Percentiles rank a stretch among this genome's conserved stretches.
phyloP scores from a whole-genome alignment of 345 rosid genomes.

The Ceriops zippeliana region DNA sequence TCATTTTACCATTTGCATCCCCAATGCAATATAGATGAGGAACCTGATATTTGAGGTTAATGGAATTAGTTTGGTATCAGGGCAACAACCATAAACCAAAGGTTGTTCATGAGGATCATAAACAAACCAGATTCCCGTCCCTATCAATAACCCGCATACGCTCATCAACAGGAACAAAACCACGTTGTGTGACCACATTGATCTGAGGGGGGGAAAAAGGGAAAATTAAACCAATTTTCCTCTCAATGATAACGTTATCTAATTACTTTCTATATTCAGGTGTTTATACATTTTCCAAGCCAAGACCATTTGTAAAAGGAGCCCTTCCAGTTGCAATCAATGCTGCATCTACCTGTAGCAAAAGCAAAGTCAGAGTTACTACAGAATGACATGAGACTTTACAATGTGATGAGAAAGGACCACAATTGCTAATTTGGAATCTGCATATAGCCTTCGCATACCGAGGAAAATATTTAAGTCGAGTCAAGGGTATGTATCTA shows the following conservation, averaged over 20 bases:
- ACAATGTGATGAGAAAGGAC: constrained; percentile 6
- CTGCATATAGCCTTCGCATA: background rate
- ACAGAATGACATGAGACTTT: background rate
- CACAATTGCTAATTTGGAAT: background rate
- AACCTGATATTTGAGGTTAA: constrained; percentile 41
- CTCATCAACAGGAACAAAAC: constrained; percentile 91
- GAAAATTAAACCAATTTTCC: constrained; percentile 7
- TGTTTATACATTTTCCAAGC: constrained; percentile 77
- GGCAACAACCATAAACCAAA: constrained; percentile 6
- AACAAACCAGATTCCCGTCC: constrained; percentile 66
- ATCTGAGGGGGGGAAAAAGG: constrained; percentile 40
- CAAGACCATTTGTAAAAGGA: constrained; percentile 95
- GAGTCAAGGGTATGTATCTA: background rate
- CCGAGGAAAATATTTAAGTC: background rate
- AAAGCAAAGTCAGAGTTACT: constrained; percentile 15
- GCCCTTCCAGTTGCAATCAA: constrained; percentile 99
- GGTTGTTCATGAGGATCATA: constrained; percentile 1
- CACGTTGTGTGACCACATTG: constrained; percentile 81
- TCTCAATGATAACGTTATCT: background rate
- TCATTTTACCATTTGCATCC: constrained; percentile 97
- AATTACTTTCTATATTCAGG: constrained; percentile 6
- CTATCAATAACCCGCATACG: constrained; percentile 84
- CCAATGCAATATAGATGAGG: constrained; percentile 91
- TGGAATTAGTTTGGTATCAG: constrained; percentile 9
- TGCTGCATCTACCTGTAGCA: constrained; percentile 86